Evolutionary conservation across 1,284 basidiomycete genomes (phyloP).

Genomic region (Trichosporon faecale): DNA sequence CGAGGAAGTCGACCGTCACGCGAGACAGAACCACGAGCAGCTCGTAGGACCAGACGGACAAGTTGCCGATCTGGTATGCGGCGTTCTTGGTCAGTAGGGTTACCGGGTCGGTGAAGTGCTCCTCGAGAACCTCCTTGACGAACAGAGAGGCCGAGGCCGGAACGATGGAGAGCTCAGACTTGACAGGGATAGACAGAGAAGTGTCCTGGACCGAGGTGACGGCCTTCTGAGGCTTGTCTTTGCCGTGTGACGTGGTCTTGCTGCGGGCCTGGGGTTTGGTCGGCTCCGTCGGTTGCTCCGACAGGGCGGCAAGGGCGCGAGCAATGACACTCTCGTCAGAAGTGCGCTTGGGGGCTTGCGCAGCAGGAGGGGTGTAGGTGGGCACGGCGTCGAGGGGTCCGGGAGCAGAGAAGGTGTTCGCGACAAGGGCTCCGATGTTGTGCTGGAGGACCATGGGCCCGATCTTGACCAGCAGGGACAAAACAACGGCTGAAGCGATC

Average conservation of each 20-base stretch:
- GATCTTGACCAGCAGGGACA: conserved; percentile 5
- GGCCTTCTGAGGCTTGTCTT: not conserved
- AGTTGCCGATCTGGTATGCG: not conserved
- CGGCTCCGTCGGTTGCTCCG: not conserved
- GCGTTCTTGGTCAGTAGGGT: not conserved
- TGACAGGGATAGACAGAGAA: not conserved
- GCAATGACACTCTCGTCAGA: not conserved
- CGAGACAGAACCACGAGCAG: not conserved
- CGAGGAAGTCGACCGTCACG: not conserved
- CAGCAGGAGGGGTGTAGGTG: not conserved
- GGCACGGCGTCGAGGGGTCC: not conserved
- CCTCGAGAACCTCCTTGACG: not conserved
- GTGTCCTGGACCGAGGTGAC: not conserved
- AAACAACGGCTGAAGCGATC: not conserved
- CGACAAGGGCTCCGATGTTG: not conserved
- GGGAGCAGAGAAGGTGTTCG: conserved; percentile 6
- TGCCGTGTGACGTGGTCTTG: not conserved
- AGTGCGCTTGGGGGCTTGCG: not conserved
- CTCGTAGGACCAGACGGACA: not conserved
- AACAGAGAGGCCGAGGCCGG: not conserved
- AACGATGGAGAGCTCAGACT: not conserved
- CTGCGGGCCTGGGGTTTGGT: not conserved
- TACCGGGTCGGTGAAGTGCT: conserved; percentile 1
- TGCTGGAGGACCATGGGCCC: not conserved
- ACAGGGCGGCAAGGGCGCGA: conserved; percentile 1